Percentiles rank a stretch among this genome's conserved stretches.
Conservation (phyloP, 768 basidiomycete species). For the Rhizopogon vinicolor region DNA sequence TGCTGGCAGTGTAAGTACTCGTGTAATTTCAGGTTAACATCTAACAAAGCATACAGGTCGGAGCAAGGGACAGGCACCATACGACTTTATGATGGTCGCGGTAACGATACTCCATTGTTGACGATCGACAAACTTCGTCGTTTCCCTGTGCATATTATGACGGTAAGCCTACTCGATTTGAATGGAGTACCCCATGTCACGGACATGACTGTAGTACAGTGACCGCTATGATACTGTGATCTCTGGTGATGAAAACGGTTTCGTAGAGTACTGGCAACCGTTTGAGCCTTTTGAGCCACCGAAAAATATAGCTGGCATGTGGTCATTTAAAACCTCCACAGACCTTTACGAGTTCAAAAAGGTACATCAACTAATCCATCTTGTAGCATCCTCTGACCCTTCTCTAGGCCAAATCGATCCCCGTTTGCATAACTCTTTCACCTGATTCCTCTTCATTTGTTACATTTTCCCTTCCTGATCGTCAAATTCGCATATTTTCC, state of each 20-base stretch:
- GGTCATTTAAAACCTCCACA: slow-evolving; percentile 88
- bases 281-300: slow-evolving; percentile 84
- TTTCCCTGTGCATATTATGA: slow-evolving; percentile 87
- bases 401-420: slow-evolving; percentile 79
- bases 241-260: slow-evolving; percentile 92
- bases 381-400: neutral
- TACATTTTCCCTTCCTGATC: slow-evolving; percentile 90
- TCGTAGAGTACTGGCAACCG: slow-evolving; percentile 96
- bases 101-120: slow-evolving; percentile 72
- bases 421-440: slow-evolving; percentile 88
- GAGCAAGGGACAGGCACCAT: slow-evolving; percentile 73
- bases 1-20: slow-evolving; percentile 79
- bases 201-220: slow-evolving; percentile 60
- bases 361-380: slow-evolving; percentile 34
- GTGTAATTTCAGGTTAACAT: slow-evolving; percentile 3
- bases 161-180: slow-evolving; percentile 44
- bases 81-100: slow-evolving; percentile 89
- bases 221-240: slow-evolving; percentile 87
- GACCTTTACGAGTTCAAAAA: slow-evolving; percentile 99
- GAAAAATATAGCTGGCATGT: slow-evolving; percentile 70
- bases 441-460: slow-evolving; percentile 87
- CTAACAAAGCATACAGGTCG: slow-evolving; percentile 47
- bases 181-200: neutral
- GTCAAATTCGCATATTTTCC: slow-evolving; percentile 90
- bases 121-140: slow-evolving; percentile 77